Percentiles rank a stretch among this genome's conserved stretches.
Evolutionary conservation across 2,329 filamentous ascomycete genomes (phyloP).

Genomic region (Cladophialophora immunda): DNA sequence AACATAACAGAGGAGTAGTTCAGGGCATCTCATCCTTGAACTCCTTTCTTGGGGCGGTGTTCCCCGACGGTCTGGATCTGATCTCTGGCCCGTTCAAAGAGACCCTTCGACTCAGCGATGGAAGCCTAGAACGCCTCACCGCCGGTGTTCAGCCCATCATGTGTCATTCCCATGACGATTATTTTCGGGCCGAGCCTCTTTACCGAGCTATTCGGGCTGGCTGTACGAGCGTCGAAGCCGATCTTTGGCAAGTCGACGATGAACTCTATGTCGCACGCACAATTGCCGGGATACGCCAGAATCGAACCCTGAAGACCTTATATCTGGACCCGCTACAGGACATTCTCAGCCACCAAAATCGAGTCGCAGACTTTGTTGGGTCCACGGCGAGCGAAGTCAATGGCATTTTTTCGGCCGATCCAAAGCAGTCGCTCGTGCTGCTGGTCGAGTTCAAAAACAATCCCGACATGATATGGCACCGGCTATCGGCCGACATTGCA

Average conservation of each 20-base stretch:
- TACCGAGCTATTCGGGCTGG: slow-evolving; percentile 63
- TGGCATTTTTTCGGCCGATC: slow-evolving; percentile 61
- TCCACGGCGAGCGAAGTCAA: slow-evolving; percentile 42
- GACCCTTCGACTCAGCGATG: background rate
- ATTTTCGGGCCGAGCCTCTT: slow-evolving; percentile 63
- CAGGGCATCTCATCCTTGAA: slow-evolving; percentile 46
- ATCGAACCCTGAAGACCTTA: slow-evolving; percentile 59
- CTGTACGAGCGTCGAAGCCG: slow-evolving; percentile 65
- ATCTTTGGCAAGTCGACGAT: slow-evolving; percentile 57
- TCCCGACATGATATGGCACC: slow-evolving; percentile 48
- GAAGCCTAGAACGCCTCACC: slow-evolving; percentile 50
- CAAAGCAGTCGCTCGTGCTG: slow-evolving; percentile 58
- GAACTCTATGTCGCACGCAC: slow-evolving; percentile 66
- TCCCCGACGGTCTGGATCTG: slow-evolving; percentile 51
- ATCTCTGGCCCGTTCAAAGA: slow-evolving; percentile 50
- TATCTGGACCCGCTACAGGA: slow-evolving; percentile 62
- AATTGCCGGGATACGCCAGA: slow-evolving; percentile 53
- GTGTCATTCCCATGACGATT: slow-evolving; percentile 68
- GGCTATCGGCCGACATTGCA: slow-evolving; percentile 51
- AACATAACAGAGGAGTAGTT: slow-evolving; percentile 15
- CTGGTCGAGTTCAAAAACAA: slow-evolving; percentile 61
- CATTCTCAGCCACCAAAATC: slow-evolving; percentile 61
- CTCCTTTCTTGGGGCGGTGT: slow-evolving; percentile 46
- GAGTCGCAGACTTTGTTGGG: slow-evolving; percentile 45
- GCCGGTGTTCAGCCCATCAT: slow-evolving; percentile 58